A percentile compares a stretch with the other conserved stretches of the same genome.
Evolutionary conservation across 1,284 basidiomycete species (phyloP).

Genomic region (Sporisorium scitamineum): DNA sequence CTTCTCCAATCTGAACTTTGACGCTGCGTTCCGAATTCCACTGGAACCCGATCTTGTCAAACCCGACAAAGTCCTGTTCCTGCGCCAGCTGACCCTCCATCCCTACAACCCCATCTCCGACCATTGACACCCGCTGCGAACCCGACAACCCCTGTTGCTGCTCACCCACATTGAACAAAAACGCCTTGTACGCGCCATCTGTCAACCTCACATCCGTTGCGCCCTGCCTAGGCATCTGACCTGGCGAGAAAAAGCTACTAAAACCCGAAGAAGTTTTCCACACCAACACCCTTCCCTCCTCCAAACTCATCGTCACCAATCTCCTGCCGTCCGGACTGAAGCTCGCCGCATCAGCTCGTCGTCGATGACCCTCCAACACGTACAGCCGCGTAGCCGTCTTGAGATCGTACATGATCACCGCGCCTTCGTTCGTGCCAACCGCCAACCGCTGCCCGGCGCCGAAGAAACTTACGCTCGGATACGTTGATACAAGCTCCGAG

Average conservation of each 20-base stretch:
- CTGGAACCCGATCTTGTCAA: constrained; percentile 50
- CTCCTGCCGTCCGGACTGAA: constrained; percentile 94
- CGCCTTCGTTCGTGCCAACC: constrained; percentile 91
- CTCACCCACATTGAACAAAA: constrained; percentile 58
- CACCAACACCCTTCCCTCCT: constrained; percentile 74
- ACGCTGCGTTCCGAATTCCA: constrained; percentile 62
- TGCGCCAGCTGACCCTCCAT: constrained; percentile 2
- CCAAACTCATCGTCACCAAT: constrained; percentile 86
- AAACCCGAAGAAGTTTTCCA: constrained; percentile 72
- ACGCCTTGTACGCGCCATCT: constrained; percentile 64
- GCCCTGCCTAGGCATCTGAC: constrained; percentile 88
- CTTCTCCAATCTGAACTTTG: constrained; percentile 56
- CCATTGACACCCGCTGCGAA: neutral
- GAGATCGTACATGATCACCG: constrained; percentile 89
- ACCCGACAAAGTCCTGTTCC: constrained; percentile 39
- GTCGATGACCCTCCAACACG: constrained; percentile 85
- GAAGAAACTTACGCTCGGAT: constrained; percentile 92
- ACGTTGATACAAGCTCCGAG: constrained; percentile 81
- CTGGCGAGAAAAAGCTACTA: constrained; percentile 88
- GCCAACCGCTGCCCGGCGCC: constrained; percentile 85
- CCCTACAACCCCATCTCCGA: neutral
- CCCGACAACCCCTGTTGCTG: constrained; percentile 7
- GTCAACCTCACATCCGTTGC: constrained; percentile 72
- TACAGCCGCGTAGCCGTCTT: constrained; percentile 95
- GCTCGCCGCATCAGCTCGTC: constrained; percentile 40